Evolutionary conservation across 192 early-diverging fungal genomes (phyloP).

Genomic region (Podila verticillata): DNA sequence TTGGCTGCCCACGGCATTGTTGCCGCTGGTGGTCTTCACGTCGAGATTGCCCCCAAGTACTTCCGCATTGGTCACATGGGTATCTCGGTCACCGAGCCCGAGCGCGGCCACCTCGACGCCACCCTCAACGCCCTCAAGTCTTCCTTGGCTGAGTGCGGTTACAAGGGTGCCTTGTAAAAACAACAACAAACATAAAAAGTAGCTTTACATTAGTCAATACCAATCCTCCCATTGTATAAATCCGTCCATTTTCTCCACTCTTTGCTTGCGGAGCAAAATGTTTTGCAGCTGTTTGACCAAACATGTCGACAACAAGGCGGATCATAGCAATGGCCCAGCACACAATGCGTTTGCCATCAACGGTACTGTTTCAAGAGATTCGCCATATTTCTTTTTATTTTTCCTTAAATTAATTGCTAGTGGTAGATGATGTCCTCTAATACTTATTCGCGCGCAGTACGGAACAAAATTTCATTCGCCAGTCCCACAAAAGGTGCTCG

Average conservation of each 20-base stretch:
- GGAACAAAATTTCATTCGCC: slow-evolving; percentile 32
- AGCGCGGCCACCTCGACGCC: slow-evolving; percentile 71
- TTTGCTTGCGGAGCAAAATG: no score
- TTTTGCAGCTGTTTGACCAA: background rate
- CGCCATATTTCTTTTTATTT: no score
- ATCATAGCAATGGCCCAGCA: no score
- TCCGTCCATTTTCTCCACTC: no score
- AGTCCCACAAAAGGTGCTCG: slow-evolving; percentile 17
- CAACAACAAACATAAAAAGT: background rate
- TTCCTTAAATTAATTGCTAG: no score
- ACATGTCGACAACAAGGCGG: background rate
- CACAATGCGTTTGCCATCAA: no score
- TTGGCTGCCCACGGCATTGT: slow-evolving; percentile 85
- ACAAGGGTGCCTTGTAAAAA: slow-evolving; percentile 52
- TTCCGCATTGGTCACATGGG: slow-evolving; percentile 96
- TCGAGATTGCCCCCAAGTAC: slow-evolving; percentile 84
- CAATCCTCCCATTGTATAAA: no score
- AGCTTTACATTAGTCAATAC: no score
- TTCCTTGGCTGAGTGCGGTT: slow-evolving; percentile 68
- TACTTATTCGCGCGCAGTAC: slow-evolving; percentile 35
- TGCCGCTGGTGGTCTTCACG: slow-evolving; percentile 92
- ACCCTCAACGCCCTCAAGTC: slow-evolving; percentile 69
- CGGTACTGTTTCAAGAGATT: no score
- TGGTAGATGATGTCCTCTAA: no score
- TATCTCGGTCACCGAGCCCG: slow-evolving; percentile 76